Percentiles rank a stretch among this genome's conserved stretches.
Evolutionary conservation across 768 basidiomycete genomes (phyloP).

Genomic region (Bullera alba): DNA sequence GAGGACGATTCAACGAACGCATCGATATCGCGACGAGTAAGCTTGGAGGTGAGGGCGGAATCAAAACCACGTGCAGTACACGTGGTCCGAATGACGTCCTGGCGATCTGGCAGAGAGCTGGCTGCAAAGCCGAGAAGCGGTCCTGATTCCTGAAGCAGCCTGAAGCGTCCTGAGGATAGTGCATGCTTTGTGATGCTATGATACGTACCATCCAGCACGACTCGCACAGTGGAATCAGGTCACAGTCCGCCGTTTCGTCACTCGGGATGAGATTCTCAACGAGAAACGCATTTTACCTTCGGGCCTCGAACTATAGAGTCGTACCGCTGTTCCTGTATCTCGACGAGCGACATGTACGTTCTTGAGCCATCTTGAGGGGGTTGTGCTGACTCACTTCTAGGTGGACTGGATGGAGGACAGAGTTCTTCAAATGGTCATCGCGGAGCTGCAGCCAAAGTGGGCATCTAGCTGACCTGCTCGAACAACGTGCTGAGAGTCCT

Average conservation of each 20-base stretch:
- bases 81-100: too few relatives aligned
- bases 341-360: slow-evolving; percentile 67
- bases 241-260: too few relatives aligned
- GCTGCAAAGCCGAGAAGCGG: too few relatives aligned
- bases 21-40: background rate
- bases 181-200: too few relatives aligned
- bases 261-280: slow-evolving; percentile 68
- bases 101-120: too few relatives aligned
- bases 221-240: too few relatives aligned
- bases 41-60: background rate
- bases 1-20: background rate
- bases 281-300: slow-evolving; percentile 74
- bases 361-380: background rate
- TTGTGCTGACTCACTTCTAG: slow-evolving; percentile 11
- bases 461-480: slow-evolving; percentile 14
- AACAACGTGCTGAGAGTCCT: slow-evolving; percentile 51
- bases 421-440: slow-evolving; percentile 70
- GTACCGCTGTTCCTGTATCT: slow-evolving; percentile 83
- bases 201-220: too few relatives aligned
- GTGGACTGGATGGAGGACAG: slow-evolving; percentile 79
- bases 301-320: slow-evolving; percentile 64
- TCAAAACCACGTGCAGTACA: too few relatives aligned
- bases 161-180: too few relatives aligned
- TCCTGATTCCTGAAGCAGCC: too few relatives aligned
- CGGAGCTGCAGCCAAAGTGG: slow-evolving; percentile 67